A percentile compares a stretch with the other conserved stretches of the same genome.
Evolutionary conservation across 2,329 filamentous ascomycete species (phyloP).

Genomic region (Colletotrichum liriopes): DNA sequence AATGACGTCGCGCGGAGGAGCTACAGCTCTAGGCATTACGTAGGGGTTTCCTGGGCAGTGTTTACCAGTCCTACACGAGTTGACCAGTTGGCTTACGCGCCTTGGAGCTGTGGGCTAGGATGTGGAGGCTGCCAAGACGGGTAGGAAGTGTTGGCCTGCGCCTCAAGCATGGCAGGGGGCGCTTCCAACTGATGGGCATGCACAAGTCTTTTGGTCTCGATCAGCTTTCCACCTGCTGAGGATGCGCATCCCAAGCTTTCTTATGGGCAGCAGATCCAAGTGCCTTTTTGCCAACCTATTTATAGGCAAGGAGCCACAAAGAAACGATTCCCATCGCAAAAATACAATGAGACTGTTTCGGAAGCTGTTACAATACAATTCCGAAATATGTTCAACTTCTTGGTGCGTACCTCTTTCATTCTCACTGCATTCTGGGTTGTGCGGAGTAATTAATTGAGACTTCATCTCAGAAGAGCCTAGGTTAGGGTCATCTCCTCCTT

Average conservation of each 20-base stretch:
- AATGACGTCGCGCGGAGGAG: background rate
- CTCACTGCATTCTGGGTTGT: too few relatives aligned
- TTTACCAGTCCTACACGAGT: background rate
- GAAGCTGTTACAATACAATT: too few relatives aligned
- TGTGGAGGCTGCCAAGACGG: background rate
- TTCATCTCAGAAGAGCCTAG: too few relatives aligned
- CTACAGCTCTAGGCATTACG: conserved; percentile 5
- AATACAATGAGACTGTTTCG: too few relatives aligned
- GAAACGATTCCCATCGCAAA: too few relatives aligned
- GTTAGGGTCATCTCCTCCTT: too few relatives aligned
- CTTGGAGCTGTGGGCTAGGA: background rate
- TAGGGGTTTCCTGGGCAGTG: background rate
- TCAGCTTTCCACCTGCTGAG: background rate
- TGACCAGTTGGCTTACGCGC: background rate
- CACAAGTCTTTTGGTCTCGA: background rate
- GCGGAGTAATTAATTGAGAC: too few relatives aligned
- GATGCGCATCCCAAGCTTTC: background rate
- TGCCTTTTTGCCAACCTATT: too few relatives aligned
- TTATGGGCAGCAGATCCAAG: background rate
- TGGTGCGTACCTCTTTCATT: too few relatives aligned
- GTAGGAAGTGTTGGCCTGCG: background rate
- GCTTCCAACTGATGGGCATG: background rate
- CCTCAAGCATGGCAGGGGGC: background rate
- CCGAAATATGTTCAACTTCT: too few relatives aligned
- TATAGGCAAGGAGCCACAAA: too few relatives aligned